phyloP scores from a whole-genome alignment of 2,329 filamentous ascomycete genomes.

The Plectosphaerella sp. region DNA sequence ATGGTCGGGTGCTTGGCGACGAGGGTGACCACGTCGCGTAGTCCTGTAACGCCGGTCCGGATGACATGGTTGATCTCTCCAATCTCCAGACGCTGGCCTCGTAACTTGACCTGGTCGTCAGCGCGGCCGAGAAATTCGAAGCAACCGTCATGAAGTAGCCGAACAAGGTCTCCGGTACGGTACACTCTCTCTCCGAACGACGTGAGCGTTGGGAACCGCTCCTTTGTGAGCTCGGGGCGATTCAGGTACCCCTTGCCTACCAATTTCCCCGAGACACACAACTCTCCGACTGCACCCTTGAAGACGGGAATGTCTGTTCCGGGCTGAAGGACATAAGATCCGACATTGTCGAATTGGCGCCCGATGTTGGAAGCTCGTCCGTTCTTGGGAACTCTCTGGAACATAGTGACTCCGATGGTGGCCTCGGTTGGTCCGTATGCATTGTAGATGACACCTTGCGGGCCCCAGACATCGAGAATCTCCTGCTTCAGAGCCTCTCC shows the following conservation, averaged over 20 bases:
- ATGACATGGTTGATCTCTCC: slow-evolving; percentile 88
- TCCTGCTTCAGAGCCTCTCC: slow-evolving; percentile 86
- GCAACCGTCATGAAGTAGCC: slow-evolving; percentile 72
- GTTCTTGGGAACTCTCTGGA: slow-evolving; percentile 70
- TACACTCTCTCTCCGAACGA: slow-evolving; percentile 63
- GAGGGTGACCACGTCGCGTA: slow-evolving; percentile 71
- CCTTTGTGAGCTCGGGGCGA: slow-evolving; percentile 67
- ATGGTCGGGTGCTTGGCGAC: slow-evolving; percentile 66
- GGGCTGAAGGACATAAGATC: slow-evolving; percentile 71
- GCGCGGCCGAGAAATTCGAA: slow-evolving; percentile 85
- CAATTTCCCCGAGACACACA: slow-evolving; percentile 81
- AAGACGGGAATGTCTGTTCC: slow-evolving; percentile 68
- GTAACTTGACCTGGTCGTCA: slow-evolving; percentile 88
- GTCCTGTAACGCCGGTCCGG: slow-evolving; percentile 47
- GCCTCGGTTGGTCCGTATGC: slow-evolving; percentile 90
- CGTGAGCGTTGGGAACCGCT: slow-evolving; percentile 67
- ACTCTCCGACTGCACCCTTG: slow-evolving; percentile 76
- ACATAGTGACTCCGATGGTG: slow-evolving; percentile 90
- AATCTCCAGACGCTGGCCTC: slow-evolving; percentile 84
- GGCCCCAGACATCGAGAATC: slow-evolving; percentile 82
- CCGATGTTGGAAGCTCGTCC: slow-evolving; percentile 88
- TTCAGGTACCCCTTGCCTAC: slow-evolving; percentile 90
- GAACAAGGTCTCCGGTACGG: slow-evolving; percentile 82
- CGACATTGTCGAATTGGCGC: slow-evolving; percentile 80
- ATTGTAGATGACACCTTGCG: slow-evolving; percentile 79